Evolutionary conservation across 179 eudicot genomes (phyloP), one percentile per base, ranked within the genome.

Genomic region (Silene coronaria): DNA sequence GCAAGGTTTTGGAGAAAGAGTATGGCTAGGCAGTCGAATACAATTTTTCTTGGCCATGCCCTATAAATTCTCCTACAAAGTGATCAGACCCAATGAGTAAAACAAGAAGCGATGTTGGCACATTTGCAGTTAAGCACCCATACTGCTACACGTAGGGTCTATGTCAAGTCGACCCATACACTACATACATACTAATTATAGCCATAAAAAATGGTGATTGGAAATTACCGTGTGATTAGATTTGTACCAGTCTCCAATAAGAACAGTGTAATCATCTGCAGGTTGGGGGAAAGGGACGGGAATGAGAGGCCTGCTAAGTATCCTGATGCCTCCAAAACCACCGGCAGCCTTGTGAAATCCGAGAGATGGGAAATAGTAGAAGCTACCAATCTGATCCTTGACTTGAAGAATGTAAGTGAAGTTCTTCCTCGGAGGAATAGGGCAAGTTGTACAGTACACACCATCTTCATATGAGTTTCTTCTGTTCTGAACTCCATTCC

Each of bases 271-370:
- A 68, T 95, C 99, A 21, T 80, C 96, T 4, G 90, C 85, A 23
- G 99, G 99, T 10, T 84, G 82, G 0, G 82, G 76, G 22, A 95
- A 95, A 4, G 99, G 99, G 34, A 95, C 96, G 0, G 99, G 99
- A 55, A 95, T 95, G 17, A 81, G 22, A 1, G 99, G 99, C 24
- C 99, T 84, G 82, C 99, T 95, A 23, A 92, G 89, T 71, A 95
- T 95, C 76, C 90, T 84, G 76, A 95, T 87, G 14, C 96, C 97
- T 22, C 99, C 99, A n/a, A 92, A 95, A 27, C 87, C 99, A 73
- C 99, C 99, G 38, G 97, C 97, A 46, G 97, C 99, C 75, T 95
- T 95, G 81, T 95, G 99, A 80, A 92, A 90, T 70, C 76, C 95
- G 11, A 89, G 90, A 26, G 99, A 95, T 5, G 99, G 97, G 81